These are phyloP conservation scores for Inosperma sp. DNA, from an alignment of 768 basidiomycete genomes.

Conservation along the genomic window DNA sequence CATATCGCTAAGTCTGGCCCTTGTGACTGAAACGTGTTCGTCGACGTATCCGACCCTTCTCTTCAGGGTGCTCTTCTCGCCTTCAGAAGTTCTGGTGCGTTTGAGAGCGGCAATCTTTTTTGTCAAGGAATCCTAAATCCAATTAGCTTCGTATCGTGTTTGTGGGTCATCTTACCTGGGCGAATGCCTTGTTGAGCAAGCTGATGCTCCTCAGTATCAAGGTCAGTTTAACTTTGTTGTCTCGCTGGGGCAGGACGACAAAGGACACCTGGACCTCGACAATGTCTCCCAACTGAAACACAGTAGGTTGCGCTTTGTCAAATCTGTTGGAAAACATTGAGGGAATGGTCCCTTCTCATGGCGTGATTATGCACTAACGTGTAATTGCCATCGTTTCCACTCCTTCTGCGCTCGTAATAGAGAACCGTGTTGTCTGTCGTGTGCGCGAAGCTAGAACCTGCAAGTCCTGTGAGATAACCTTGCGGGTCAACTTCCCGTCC, in stretches of 20 bases:
- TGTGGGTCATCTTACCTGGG: too few species aligned
- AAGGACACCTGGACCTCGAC: conserved; percentile 8
- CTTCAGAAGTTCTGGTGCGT: too few species aligned
- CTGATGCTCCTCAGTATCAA: neutral
- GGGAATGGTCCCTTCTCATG: neutral
- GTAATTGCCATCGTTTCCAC: neutral
- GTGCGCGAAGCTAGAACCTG: neutral
- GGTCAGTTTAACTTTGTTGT: neutral
- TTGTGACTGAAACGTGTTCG: too few species aligned
- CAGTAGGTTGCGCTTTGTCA: neutral
- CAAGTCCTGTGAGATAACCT: neutral
- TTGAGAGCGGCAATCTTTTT: too few species aligned
- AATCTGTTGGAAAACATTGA: neutral
- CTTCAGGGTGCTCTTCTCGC: too few species aligned
- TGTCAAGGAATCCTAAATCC: too few species aligned
- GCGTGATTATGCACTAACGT: neutral
- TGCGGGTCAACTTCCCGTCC: neutral
- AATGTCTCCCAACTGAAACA: conserved; percentile 4
- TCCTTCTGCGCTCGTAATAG: neutral
- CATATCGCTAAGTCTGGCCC: too few species aligned
- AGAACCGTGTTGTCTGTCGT: conserved; percentile 7
- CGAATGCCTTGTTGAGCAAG: neutral
- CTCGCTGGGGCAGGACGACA: neutral
- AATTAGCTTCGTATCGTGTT: too few species aligned
- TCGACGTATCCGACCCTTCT: too few species aligned